Evolutionary conservation across 225 moss, liverwort and hornwort genomes (phyloP).

Genomic region (Marchantia paleacea): DNA sequence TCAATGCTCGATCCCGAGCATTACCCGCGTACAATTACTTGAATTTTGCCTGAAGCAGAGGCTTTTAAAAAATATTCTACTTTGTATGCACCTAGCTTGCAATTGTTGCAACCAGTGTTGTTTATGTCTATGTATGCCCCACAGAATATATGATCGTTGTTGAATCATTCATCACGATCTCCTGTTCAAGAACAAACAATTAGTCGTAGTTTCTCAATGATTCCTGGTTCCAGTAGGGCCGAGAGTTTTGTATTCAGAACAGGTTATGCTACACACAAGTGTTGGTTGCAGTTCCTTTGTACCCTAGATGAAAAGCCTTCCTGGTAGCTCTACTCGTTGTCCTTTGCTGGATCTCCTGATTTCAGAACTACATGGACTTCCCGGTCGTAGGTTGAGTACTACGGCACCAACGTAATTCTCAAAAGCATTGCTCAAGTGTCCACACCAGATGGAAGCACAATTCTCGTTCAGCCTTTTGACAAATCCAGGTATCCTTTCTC

Average conservation of each 20-base stretch:
- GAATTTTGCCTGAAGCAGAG: no score
- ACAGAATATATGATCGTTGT: no score
- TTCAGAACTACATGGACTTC: background rate
- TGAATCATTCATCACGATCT: no score
- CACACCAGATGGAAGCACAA: constrained; percentile 91
- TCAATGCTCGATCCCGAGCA: background rate
- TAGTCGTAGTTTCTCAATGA: no score
- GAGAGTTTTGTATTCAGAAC: background rate
- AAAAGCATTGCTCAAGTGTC: constrained; percentile 93
- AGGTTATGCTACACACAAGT: background rate
- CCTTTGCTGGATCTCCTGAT: background rate
- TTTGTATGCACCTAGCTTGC: no score
- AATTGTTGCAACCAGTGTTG: no score
- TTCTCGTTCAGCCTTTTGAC: constrained; percentile 86
- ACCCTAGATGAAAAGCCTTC: background rate
- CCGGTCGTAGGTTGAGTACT: constrained; percentile 81
- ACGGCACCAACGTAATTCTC: constrained; percentile 72
- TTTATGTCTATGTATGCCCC: no score
- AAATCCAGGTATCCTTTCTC: constrained; percentile 72
- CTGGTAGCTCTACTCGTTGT: background rate
- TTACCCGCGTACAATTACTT: no score
- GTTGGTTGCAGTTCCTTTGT: background rate
- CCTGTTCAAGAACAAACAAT: no score
- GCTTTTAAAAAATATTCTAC: no score
- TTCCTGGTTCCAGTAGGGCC: background rate